These are phyloP conservation scores for Taiozyma sp. DNA, from an alignment of 1,139 yeast species.

Conservation along the genomic window DNA sequence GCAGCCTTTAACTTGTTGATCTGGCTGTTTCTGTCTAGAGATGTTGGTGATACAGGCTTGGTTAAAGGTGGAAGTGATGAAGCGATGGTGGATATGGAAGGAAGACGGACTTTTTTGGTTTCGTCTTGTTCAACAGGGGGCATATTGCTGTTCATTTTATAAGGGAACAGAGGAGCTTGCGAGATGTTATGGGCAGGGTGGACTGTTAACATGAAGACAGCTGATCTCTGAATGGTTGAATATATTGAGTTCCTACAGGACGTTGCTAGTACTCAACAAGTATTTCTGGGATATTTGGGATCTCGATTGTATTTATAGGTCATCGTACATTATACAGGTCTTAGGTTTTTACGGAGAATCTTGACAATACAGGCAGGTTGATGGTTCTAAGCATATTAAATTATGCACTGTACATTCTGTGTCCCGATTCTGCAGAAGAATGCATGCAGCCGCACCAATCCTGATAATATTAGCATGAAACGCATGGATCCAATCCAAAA, in stretches of 20 bases:
- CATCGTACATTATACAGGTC: neutral
- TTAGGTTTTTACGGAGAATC: neutral
- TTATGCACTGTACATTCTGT: neutral
- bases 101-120: slow-evolving; percentile 9
- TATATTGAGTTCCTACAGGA: neutral
- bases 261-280: neutral
- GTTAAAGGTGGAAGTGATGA: slow-evolving; percentile 1
- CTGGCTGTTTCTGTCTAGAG: neutral
- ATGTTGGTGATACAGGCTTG: neutral
- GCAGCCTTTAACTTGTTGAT: slow-evolving; percentile 10
- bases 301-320: neutral
- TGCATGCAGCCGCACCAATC: neutral
- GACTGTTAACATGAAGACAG: neutral
- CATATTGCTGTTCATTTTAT: neutral
- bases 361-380: neutral
- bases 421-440: neutral
- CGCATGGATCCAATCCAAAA: neutral
- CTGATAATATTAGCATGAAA: neutral
- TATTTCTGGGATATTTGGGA: neutral
- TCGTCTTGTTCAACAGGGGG: neutral
- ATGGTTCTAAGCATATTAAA: slow-evolving; percentile 1
- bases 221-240: neutral
- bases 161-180: neutral
- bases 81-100: slow-evolving; percentile 12
- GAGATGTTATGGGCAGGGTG: neutral